Percentiles rank a stretch among this genome's conserved stretches.
Evolutionary conservation across 2,329 filamentous ascomycete species (phyloP).

Genomic region (Endoconidiophora polonica): DNA sequence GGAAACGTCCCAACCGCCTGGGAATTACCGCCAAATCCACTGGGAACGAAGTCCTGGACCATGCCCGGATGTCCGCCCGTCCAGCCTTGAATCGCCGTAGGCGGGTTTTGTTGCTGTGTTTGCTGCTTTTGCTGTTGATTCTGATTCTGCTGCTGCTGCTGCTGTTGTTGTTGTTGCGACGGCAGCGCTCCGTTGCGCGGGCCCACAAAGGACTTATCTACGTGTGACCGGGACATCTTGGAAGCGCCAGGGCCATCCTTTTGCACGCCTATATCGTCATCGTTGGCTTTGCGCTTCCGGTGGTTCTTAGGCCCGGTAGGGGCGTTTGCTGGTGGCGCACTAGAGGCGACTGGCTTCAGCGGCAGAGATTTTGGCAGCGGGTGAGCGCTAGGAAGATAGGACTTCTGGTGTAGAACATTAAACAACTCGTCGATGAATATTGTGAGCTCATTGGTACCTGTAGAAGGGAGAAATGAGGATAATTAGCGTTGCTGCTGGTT

Average conservation of each 20-base stretch:
- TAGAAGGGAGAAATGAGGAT: too few species aligned
- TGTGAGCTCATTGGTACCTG: conserved; percentile 2
- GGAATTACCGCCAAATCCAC: not conserved
- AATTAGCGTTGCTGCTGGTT: too few species aligned
- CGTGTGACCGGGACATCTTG: conserved; percentile 1
- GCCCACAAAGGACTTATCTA: too few species aligned
- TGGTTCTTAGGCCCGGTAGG: conserved; percentile 9
- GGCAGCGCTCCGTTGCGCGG: too few species aligned
- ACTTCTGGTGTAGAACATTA: conserved; percentile 37
- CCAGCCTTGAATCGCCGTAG: conserved; percentile 1
- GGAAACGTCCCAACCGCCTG: not conserved
- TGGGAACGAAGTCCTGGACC: not conserved
- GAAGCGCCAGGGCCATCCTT: not conserved
- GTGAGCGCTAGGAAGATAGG: conserved; percentile 32
- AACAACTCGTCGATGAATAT: conserved; percentile 40
- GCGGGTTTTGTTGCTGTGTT: too few species aligned
- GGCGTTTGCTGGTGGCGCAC: not conserved
- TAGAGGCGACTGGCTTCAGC: not conserved
- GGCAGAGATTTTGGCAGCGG: conserved; percentile 19
- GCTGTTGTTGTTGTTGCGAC: too few species aligned
- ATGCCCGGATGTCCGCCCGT: not conserved
- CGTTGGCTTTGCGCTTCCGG: conserved; percentile 3
- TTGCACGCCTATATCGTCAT: not conserved
- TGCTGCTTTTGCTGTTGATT: too few species aligned
- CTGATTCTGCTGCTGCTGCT: too few species aligned